Percentiles rank a stretch among this genome's conserved stretches.
phyloP scores from a whole-genome alignment of 2,329 filamentous ascomycete genomes.

The Fusarium mexicanum region DNA sequence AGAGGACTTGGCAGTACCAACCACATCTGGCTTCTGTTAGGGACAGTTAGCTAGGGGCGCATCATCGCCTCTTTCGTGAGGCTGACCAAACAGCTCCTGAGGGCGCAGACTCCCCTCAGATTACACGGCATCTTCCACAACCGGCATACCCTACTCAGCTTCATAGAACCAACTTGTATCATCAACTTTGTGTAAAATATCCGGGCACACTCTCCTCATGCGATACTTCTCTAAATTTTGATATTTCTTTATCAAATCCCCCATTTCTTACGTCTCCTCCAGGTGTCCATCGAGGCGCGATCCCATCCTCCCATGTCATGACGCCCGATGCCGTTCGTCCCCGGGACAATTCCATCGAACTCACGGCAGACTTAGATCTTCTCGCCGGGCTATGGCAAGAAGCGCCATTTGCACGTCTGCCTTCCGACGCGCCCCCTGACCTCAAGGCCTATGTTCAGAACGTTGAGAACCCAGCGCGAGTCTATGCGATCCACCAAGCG shows the following conservation, averaged over 20 bases:
- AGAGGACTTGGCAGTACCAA: background rate
- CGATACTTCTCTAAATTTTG: background rate
- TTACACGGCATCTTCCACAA: background rate
- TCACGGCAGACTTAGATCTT: slow-evolving; percentile 56
- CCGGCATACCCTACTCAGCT: background rate
- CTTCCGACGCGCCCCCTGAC: slow-evolving; percentile 67
- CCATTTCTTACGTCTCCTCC: background rate
- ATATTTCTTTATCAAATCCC: background rate
- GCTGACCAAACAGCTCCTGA: slow-evolving; percentile 27
- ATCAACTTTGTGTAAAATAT: background rate
- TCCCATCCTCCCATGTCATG: slow-evolving; percentile 37
- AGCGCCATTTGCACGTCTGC: slow-evolving; percentile 67
- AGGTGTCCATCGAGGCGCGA: slow-evolving; percentile 23
- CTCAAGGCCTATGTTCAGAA: slow-evolving; percentile 65
- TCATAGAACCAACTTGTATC: background rate
- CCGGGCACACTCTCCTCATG: background rate
- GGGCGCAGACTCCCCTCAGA: slow-evolving; percentile 3
- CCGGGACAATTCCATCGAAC: slow-evolving; percentile 31
- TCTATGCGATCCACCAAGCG: slow-evolving; percentile 70
- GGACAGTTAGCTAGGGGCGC: slow-evolving; percentile 7
- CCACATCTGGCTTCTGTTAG: background rate
- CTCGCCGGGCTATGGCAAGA: slow-evolving; percentile 70
- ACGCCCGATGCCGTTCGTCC: slow-evolving; percentile 35
- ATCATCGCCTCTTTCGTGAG: slow-evolving; percentile 28
- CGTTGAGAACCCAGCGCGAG: slow-evolving; percentile 68